Evolutionary conservation across 1,284 basidiomycete genomes (phyloP), one percentile per base, ranked within the genome.

Genomic region (Exobasidium rhododendri): DNA sequence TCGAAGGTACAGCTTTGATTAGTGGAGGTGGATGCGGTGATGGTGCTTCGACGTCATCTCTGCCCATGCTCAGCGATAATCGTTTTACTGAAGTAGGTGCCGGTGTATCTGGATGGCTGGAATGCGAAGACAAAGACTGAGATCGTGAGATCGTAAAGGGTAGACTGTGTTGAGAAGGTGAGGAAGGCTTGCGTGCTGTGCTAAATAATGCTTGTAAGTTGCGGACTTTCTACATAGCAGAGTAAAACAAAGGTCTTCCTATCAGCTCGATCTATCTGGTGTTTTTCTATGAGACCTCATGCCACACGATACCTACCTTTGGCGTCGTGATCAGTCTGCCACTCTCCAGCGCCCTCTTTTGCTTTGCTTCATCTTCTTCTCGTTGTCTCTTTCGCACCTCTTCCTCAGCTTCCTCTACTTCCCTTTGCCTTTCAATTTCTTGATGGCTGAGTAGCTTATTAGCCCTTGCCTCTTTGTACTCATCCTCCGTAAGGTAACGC

Each of bases 361-460:
- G 47, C 5, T 28, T 20, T 20, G n/a, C 47, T 28, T 26, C 26
- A 4, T 20, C 47, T 24, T 50, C 47, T 6, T 50, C 47, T 13
- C 28, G 20, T 26, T 50, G 20, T 28, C 28, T 35, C 28, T 32
- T 4, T 31, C 22, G 22, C 28, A 14, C 13, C 31, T 66, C 66
- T 1, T 60, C 65, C 43, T 66, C 66, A 24, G 52, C 52, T 44
- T 55, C 29, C 14, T 72, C 65, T 29, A 58, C 59, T 47, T 69
- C 70, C 0, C 58, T 56, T 4, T 66, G 49, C 10, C 71, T 56
- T 35, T 73, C 71, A 4, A 59, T 50, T 44, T 77, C 69, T 51
- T 77, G 75, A 59, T 67, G 73, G 1, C 63, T 59, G 3, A 77
- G 62, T 14, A 66, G 60, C 58, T 75, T 77, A 46, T 71, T 63